These are phyloP conservation scores for Polychaeton citri DNA, from an alignment of 2,329 filamentous ascomycete species.

Conservation along the genomic window DNA sequence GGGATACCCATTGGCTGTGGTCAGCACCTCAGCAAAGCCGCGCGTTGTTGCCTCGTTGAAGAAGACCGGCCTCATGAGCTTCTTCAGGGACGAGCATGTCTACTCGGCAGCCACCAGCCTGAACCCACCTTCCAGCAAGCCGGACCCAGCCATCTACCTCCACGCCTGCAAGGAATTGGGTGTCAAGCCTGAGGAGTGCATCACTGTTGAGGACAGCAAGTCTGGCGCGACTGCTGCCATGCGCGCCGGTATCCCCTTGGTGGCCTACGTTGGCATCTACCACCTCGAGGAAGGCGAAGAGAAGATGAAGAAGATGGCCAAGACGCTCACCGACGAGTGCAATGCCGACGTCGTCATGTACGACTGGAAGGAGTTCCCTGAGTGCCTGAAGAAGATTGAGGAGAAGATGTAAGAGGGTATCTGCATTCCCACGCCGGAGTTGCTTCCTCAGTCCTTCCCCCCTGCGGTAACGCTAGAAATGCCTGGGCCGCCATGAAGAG, in stretches of 20 bases:
- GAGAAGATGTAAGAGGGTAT: neutral
- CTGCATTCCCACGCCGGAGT: too few species aligned
- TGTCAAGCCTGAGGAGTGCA: constrained; percentile 55
- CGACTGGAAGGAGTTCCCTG: constrained; percentile 39
- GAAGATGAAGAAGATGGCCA: constrained; percentile 37
- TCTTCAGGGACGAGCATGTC: constrained; percentile 61
- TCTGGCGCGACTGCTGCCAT: constrained; percentile 66
- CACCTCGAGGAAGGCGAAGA: constrained; percentile 51
- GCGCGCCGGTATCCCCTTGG: constrained; percentile 63
- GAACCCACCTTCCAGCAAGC: constrained; percentile 71
- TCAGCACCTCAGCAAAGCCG: constrained; percentile 66
- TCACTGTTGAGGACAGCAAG: constrained; percentile 82
- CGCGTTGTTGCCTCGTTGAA: constrained; percentile 65
- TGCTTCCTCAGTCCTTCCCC: too few species aligned
- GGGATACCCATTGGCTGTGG: constrained; percentile 60
- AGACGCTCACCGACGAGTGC: constrained; percentile 34
- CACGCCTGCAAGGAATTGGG: constrained; percentile 62
- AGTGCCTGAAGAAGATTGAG: constrained; percentile 36
- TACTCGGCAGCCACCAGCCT: constrained; percentile 75
- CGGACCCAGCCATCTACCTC: constrained; percentile 78
- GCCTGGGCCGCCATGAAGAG: too few species aligned
- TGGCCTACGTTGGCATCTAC: constrained; percentile 79
- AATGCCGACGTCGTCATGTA: constrained; percentile 37
- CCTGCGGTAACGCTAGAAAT: too few species aligned
- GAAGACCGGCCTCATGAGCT: constrained; percentile 67